Percentiles rank a stretch among this genome's conserved stretches.
Conservation (phyloP, 192 early-diverging fungal genomes). For the Gamsiella multidivaricata region DNA sequence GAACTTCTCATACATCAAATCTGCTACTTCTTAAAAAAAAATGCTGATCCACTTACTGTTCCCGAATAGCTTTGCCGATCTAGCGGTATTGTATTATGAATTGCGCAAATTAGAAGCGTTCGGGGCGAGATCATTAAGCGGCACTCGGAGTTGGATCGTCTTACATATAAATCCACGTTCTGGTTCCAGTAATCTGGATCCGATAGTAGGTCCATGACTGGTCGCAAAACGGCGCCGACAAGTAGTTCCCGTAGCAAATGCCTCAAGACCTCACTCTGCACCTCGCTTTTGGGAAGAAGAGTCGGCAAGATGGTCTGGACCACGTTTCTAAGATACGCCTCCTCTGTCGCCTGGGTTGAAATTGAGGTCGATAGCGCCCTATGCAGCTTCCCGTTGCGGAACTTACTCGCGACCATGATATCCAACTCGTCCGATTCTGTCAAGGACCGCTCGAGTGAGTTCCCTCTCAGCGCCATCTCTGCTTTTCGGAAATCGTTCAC, state of each 20-base stretch:
- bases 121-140: no score
- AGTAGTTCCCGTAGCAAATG: constrained; percentile 83
- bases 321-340: constrained; percentile 71
- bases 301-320: constrained; percentile 72
- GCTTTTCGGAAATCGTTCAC: constrained; percentile 71
- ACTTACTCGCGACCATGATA: constrained; percentile 66
- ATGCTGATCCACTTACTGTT: constrained; percentile 57
- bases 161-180: constrained; percentile 73
- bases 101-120: not conserved
- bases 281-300: constrained; percentile 69
- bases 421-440: constrained; percentile 68
- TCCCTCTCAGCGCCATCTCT: constrained; percentile 62
- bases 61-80: constrained; percentile 60
- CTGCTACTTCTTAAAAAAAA: not conserved
- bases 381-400: constrained; percentile 67
- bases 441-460: constrained; percentile 58
- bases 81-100: constrained; percentile 7
- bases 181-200: constrained; percentile 94
- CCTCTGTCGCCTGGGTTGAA: constrained; percentile 58
- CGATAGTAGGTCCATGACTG: constrained; percentile 71
- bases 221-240: constrained; percentile 73
- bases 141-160: not conserved
- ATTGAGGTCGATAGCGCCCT: constrained; percentile 63
- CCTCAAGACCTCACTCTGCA: constrained; percentile 66
- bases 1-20: not conserved